Evolutionary conservation across 768 basidiomycete species (phyloP).

Genomic region (Hortiboletus campestris): DNA sequence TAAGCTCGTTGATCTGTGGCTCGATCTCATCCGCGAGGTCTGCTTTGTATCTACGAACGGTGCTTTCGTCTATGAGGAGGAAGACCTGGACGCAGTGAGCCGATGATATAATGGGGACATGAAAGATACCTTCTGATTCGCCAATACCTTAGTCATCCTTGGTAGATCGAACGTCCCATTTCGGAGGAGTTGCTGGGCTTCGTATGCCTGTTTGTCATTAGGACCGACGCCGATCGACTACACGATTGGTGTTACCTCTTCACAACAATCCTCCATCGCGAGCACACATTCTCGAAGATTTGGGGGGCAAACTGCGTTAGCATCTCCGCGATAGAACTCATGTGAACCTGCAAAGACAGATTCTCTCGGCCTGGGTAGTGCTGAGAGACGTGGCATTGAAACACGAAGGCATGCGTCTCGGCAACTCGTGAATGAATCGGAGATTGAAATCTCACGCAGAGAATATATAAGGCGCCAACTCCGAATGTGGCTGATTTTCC

Average conservation of each 20-base stretch:
- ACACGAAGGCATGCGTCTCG: conserved; percentile 3
- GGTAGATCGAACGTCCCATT: conserved; percentile 71
- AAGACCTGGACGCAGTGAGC: conserved; percentile 54
- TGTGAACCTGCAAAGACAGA: conserved; percentile 71
- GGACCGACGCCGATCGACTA: not conserved
- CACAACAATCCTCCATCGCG: conserved; percentile 79
- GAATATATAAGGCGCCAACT: conserved; percentile 29
- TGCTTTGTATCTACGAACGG: conserved; percentile 70
- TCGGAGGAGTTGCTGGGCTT: conserved; percentile 66
- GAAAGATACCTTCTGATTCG: conserved; percentile 58
- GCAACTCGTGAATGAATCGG: conserved; percentile 20
- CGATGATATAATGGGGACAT: not conserved
- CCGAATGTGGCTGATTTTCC: conserved; percentile 24
- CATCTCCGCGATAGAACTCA: conserved; percentile 63
- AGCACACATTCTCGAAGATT: conserved; percentile 73
- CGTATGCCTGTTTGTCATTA: conserved; percentile 48
- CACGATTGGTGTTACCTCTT: conserved; percentile 49
- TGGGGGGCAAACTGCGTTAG: conserved; percentile 64
- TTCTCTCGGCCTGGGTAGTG: conserved; percentile 49
- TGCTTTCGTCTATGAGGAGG: conserved; percentile 68
- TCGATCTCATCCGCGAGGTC: conserved; percentile 79
- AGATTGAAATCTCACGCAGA: conserved; percentile 22
- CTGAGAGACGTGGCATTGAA: conserved; percentile 49
- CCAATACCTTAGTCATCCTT: conserved; percentile 64
- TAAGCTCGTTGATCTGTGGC: conserved; percentile 73